A percentile compares a stretch with the other conserved stretches of the same genome.
These are phyloP conservation scores for Brassica incana DNA, from an alignment of 345 rosid genomes.

Conservation along the genomic window DNA sequence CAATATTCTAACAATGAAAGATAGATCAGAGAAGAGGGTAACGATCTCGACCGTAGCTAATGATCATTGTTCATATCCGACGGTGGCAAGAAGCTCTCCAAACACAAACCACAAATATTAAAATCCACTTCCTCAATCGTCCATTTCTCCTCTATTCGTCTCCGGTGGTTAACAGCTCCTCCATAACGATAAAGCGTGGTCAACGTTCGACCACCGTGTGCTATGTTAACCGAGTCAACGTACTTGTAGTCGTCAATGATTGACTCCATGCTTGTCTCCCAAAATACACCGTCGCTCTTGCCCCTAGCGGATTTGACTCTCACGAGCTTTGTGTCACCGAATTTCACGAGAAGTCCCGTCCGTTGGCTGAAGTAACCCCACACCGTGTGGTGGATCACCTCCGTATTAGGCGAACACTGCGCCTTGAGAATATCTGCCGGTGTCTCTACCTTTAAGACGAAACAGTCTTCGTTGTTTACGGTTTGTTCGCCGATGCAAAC, in stretches of 20 bases:
- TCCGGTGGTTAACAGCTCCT: slow-evolving; percentile 58
- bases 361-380: slow-evolving; percentile 96
- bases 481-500: slow-evolving; percentile 65
- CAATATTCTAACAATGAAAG: neutral
- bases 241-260: slow-evolving; percentile 60
- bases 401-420: slow-evolving; percentile 69
- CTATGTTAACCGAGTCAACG: slow-evolving; percentile 68
- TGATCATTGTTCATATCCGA: slow-evolving; percentile 65
- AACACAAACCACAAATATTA: slow-evolving; percentile 71
- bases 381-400: slow-evolving; percentile 73
- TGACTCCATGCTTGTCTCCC: slow-evolving; percentile 87
- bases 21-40: neutral
- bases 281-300: slow-evolving; percentile 52
- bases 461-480: slow-evolving; percentile 60
- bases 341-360: slow-evolving; percentile 67
- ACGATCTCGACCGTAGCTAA: slow-evolving; percentile 36
- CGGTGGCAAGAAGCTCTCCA: slow-evolving; percentile 84
- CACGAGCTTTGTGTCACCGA: slow-evolving; percentile 74
- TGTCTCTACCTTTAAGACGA: slow-evolving; percentile 73
- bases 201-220: slow-evolving; percentile 67
- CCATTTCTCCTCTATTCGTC: slow-evolving; percentile 88
- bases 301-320: slow-evolving; percentile 55
- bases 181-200: slow-evolving; percentile 70
- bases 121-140: slow-evolving; percentile 90
- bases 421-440: slow-evolving; percentile 48